Conservation (phyloP, 2,329 filamentous ascomycete genomes). For the Apiospora pterosperma region DNA sequence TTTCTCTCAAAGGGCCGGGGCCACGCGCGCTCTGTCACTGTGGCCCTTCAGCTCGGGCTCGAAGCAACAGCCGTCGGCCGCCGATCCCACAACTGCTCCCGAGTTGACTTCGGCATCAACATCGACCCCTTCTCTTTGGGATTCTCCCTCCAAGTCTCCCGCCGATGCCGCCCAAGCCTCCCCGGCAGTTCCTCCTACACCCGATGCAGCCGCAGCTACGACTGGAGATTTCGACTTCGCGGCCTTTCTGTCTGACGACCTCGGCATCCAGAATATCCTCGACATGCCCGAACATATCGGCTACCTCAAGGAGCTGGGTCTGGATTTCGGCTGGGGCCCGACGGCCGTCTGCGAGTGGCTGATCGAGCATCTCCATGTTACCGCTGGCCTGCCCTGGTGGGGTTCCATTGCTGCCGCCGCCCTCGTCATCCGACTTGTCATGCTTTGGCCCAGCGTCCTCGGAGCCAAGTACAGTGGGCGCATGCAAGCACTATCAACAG, state of each 20-base stretch:
- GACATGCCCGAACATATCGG: conserved; percentile 73
- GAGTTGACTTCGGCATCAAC: conserved; percentile 12
- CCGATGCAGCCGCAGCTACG: conserved; percentile 27
- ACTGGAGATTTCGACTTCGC: conserved; percentile 10
- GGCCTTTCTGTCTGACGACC: conserved; percentile 24
- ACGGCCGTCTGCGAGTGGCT: conserved; percentile 70
- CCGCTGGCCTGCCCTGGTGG: conserved; percentile 77
- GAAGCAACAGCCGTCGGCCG: conserved; percentile 14
- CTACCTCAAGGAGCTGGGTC: conserved; percentile 72
- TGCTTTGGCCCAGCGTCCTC: conserved; percentile 64
- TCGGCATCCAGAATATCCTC: conserved; percentile 43
- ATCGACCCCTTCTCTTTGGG: conserved; percentile 7
- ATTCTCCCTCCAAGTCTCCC: background rate
- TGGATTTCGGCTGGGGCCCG: conserved; percentile 84
- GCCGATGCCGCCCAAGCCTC: background rate
- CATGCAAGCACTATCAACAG: conserved; percentile 53
- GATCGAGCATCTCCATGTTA: conserved; percentile 81
- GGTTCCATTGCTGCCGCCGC: conserved; percentile 66
- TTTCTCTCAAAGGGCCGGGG: conserved; percentile 25
- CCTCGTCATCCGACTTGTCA: conserved; percentile 57
- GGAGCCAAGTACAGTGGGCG: conserved; percentile 61
- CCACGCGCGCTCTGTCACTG: conserved; percentile 26
- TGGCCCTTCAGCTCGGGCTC: conserved; percentile 29
- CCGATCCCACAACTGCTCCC: conserved; percentile 9
- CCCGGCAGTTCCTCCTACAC: conserved; percentile 11